A percentile compares a stretch with the other conserved stretches of the same genome.
phyloP scores from a whole-genome alignment of 1,284 basidiomycete genomes.

The Cutaneotrichosporon spelunceum region DNA sequence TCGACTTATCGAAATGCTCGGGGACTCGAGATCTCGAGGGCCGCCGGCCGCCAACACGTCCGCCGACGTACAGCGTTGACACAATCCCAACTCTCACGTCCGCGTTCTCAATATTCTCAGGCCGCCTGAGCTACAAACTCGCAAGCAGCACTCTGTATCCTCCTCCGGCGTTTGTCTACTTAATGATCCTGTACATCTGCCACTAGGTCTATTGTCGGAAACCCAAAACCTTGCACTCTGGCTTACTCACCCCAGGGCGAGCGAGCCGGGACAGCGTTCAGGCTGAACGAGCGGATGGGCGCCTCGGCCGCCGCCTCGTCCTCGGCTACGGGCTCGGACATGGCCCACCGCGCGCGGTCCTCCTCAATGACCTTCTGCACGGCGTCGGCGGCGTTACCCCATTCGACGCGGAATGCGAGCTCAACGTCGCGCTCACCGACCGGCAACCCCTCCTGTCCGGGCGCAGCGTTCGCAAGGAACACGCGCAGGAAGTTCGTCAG shows the following conservation, averaged over 20 bases:
- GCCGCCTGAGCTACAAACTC: too few species aligned
- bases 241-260: constrained; percentile 11
- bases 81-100: too few species aligned
- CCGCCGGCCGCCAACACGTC: too few species aligned
- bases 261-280: constrained; percentile 1
- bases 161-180: too few species aligned
- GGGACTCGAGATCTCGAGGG: too few species aligned
- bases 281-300: constrained; percentile 10
- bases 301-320: constrained; percentile 14
- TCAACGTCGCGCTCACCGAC: constrained; percentile 15
- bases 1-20: too few species aligned
- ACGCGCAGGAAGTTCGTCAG: constrained; percentile 27
- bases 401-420: constrained; percentile 22
- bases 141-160: too few species aligned
- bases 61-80: too few species aligned
- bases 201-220: not conserved
- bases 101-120: too few species aligned
- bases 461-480: constrained; percentile 29
- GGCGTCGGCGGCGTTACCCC: constrained; percentile 13
- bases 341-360: constrained; percentile 18
- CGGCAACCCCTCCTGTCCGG: not conserved
- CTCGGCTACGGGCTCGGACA: constrained; percentile 6
- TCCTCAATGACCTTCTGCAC: constrained; percentile 20
- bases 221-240: not conserved
- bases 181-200: not conserved